Base-by-base conservation (phyloP, 805 yeast species). In the Metschnikowia lachancei region DNA sequence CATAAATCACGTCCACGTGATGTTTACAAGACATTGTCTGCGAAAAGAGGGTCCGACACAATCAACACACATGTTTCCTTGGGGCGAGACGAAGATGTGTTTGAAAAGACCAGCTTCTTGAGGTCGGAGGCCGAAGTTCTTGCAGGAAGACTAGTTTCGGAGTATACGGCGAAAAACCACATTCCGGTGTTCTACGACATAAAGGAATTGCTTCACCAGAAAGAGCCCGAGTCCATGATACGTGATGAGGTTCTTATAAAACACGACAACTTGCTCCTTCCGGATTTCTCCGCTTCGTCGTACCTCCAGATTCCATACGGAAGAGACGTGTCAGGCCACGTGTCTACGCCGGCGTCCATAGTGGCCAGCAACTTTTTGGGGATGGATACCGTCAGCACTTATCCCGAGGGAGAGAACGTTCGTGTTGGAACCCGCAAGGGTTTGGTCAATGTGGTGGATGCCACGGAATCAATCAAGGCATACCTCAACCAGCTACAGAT, bases 401-500 rank as follows among this genome's bases (percentile, higher is more conserved):
- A 45, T 3, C 36, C 46, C 32, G 40, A 26, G 3, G 52, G 40
- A 4, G 49, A 50, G 18, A 53, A 63, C 43, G 47, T 61, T 4
- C 54, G 66, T 4, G 42, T 52, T 5, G 76, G 77, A 0, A 30
- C 45, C 10, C 31, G 37, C 6, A 19, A 48, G 19, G 77, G 75
- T 8, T 58, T 48, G 42, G 68, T 63, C 12, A 52, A 60, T 10
- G 47, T 70, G 13, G 40, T 54, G 9, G 54, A 60, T 28, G 63
- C 63, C 2, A 46, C 62, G 14, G 48, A 51, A 11, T 52, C 57
- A 17, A 55, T 61, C 52, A 66, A 61, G 48, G 54, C 60, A 14
- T 49, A 67, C 43, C 29, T 67, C 31, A 67, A 70, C 54, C 74
- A 72, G 54, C 59, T 69, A 42, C 79, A 74, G 49, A 45, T 74